These are phyloP conservation scores for Fusarium incarnatum DNA, from an alignment of 2,329 filamentous ascomycete genomes.

Conservation along the genomic window DNA sequence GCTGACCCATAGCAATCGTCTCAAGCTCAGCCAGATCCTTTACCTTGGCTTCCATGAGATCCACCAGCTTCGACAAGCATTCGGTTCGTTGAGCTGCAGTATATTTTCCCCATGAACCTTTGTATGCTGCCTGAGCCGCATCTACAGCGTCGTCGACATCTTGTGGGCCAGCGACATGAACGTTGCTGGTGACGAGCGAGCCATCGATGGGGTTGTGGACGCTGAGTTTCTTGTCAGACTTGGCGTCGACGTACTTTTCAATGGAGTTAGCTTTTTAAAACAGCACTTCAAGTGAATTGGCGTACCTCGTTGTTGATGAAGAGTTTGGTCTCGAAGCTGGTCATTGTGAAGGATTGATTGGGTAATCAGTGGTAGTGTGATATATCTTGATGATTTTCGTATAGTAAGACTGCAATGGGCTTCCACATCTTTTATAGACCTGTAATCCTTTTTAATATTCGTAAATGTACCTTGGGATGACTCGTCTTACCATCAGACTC, in stretches of 20 bases:
- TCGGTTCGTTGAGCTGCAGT: neutral
- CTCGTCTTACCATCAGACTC: neutral
- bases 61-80: neutral
- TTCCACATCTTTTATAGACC: neutral
- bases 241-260: constrained; percentile 2
- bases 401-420: too few relatives aligned
- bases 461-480: neutral
- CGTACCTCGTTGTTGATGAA: constrained; percentile 7
- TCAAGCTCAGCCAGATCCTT: constrained; percentile 1
- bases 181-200: neutral
- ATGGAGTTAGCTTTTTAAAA: too few relatives aligned
- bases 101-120: neutral
- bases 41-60: neutral
- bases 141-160: neutral
- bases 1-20: neutral
- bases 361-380: neutral
- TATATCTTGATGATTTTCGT: neutral
- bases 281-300: too few relatives aligned
- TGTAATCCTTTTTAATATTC: neutral
- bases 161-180: neutral
- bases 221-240: neutral
- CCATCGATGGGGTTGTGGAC: neutral
- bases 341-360: neutral
- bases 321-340: neutral
- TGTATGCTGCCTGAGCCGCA: neutral